Base-by-base conservation (phyloP, 805 yeast genomes). In the Candida caryicola region DNA sequence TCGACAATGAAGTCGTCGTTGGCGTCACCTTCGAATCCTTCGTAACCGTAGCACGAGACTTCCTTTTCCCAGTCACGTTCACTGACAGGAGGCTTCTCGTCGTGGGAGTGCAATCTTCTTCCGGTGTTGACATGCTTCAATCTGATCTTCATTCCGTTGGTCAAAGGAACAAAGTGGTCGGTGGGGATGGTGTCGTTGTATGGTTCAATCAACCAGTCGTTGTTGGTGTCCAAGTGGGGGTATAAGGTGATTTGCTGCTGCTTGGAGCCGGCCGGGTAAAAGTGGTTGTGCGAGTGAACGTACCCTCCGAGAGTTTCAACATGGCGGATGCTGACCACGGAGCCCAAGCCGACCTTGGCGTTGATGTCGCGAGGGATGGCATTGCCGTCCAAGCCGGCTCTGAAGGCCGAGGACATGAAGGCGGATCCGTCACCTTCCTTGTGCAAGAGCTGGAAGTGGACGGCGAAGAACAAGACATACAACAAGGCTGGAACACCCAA, bases 11-110 rank as follows among this genome's bases (percentile, higher is more conserved):
- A 85, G 57, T 85, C 90, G 63, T 85, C 95, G 60, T 85, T 85
- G 39, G 88, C 82, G 63, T 85, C 93, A 61, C 95, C 95, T 17
- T 55, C 79, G 51, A 84, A 85, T 3, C 85, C 88, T 31, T 80
- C 82, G 51, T 57, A 81, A 16, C 95, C 95, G 57, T 85, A 85
- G 62, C 81, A 72, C 3, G 88, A 74, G 14, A 74, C 87, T 66
- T 85, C 95, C 60, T 82, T 83, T 65, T 83, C 90, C 93, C 93
- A 85, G 52, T 85, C 95, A 42, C 73, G 66, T 55, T 79, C 83
- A 40, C 82, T 69, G 14, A 84, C 87, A 13, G 91, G 86, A 17
- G 90, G 81, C 60, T 85, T 81, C 51, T 82, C 82, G 57, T 85
- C 93, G 56, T 85, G 95, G 6, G 93, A 80, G 62, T 85, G 95